A percentile compares a stretch with the other conserved stretches of the same genome.
Evolutionary conservation across 2,329 filamentous ascomycete species (phyloP).

Genomic region (Periconia digitata): DNA sequence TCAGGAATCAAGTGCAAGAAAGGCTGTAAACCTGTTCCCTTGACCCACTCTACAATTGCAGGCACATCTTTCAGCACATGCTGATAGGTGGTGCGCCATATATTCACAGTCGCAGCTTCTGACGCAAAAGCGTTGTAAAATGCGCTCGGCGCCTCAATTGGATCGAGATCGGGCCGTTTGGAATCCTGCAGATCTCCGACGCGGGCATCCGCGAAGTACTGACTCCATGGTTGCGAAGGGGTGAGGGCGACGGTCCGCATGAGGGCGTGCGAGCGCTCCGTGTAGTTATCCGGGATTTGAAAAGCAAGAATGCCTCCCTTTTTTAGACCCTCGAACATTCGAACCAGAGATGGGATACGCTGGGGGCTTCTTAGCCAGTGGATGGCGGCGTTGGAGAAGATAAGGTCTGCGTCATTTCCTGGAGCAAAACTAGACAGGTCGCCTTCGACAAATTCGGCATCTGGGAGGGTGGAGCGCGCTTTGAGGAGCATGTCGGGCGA

Average conservation of each 20-base stretch:
- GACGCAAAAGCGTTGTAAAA: conserved; percentile 54
- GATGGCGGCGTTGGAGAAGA: conserved; percentile 61
- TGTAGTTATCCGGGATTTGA: conserved; percentile 57
- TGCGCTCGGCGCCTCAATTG: conserved; percentile 50
- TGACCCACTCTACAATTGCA: conserved; percentile 62
- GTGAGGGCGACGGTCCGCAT: conserved; percentile 51
- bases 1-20: conserved; percentile 53
- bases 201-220: conserved; percentile 20
- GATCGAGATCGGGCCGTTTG: conserved; percentile 45
- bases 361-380: conserved; percentile 55
- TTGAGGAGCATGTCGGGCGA: conserved; percentile 58
- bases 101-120: conserved; percentile 43
- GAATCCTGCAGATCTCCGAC: conserved; percentile 17
- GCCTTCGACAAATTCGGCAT: conserved; percentile 49
- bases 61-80: conserved; percentile 53
- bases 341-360: conserved; percentile 50
- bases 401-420: conserved; percentile 30
- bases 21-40: conserved; percentile 58
- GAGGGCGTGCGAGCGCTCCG: conserved; percentile 51
- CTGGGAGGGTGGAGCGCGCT: conserved; percentile 45
- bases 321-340: conserved; percentile 45
- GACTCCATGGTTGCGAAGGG: conserved; percentile 43
- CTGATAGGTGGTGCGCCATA: conserved; percentile 59
- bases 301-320: conserved; percentile 56
- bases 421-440: conserved; percentile 50